Evolutionary conservation across 2,329 filamentous ascomycete species (phyloP).

Genomic region (Ascosphaera acerosa): DNA sequence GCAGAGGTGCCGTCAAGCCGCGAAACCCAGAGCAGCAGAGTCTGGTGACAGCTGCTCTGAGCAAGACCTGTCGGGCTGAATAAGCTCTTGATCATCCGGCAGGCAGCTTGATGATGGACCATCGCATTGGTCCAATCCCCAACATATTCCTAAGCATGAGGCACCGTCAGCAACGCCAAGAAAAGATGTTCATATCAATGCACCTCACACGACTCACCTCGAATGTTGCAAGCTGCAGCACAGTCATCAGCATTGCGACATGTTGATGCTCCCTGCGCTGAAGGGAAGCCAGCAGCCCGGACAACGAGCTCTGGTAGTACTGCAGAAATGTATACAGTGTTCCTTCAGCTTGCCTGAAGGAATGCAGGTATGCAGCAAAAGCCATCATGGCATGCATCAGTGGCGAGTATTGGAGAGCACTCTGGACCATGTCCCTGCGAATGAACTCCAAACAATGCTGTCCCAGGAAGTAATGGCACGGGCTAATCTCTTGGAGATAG

Average conservation of each 20-base stretch:
- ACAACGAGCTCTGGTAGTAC: constrained; percentile 78
- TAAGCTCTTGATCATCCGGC: constrained; percentile 51
- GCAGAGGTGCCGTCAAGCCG: constrained; percentile 70
- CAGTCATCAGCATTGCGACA: constrained; percentile 55
- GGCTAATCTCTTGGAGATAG: constrained; percentile 49
- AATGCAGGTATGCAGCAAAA: constrained; percentile 70
- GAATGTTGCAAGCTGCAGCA: constrained; percentile 76
- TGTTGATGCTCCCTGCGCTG: constrained; percentile 44
- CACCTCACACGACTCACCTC: constrained; percentile 34
- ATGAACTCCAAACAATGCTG: constrained; percentile 50
- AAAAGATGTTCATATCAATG: constrained; percentile 1
- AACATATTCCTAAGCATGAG: constrained; percentile 46
- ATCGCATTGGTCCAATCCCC: constrained; percentile 90
- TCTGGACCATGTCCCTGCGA: constrained; percentile 39
- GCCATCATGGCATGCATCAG: constrained; percentile 68
- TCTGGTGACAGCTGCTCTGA: constrained; percentile 42
- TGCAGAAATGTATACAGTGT: constrained; percentile 59
- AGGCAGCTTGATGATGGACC: constrained; percentile 75
- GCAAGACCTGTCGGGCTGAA: constrained; percentile 54
- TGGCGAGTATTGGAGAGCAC: constrained; percentile 53
- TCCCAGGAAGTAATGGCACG: constrained; percentile 61
- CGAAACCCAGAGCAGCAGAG: constrained; percentile 68
- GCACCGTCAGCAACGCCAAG: constrained; percentile 4
- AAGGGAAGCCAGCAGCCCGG: constrained; percentile 44
- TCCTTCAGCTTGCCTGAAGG: constrained; percentile 41